Evolutionary conservation across 2,329 filamentous ascomycete species (phyloP), one percentile per base, ranked within the genome.

Genomic region (Incumbomyces lentus): DNA sequence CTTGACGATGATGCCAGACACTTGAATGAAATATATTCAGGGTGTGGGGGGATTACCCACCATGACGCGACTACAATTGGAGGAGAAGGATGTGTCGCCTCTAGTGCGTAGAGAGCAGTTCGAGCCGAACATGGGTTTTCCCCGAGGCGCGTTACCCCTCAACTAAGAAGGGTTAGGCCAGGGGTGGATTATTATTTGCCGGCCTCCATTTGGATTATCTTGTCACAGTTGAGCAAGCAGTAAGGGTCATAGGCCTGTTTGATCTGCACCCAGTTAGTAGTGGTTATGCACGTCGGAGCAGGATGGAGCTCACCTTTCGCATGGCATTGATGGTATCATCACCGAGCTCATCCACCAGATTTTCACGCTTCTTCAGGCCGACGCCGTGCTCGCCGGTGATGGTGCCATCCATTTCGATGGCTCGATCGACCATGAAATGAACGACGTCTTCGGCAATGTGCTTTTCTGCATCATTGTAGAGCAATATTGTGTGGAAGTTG

Each of bases 361-460:
- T 79, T 55, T 82, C 81, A 49, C 81, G 71, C 62, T 85, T 85
- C 31, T 83, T 77, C 7, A 85, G 67, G 1, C 82, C 82, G 40
- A 85, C 78, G 16, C 81, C 82, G 60, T 85, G 82, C 59, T 85
- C 82, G 18, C 81, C 82, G 8, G 81, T 84, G 1, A 83, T 81
- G 0, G 82, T 86, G 19, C 82, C 82, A 56, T 84, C 81, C 69
- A 82, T 73, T 58, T 81, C 78, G 22, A 86, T 72, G 2, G 82
- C 82, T 35, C 77, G 72, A 58, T 81, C 76, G 51, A 85, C 78
- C 82, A 85, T 85, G 36, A 73, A 68, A 55, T 85, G 76, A 11
- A 85, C 78, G 11, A 83, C 70, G 18, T 70, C 69, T 48, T 78
- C 71, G 1, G 75, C 76, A 3, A 71, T 68, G 14, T 70, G 61